These are phyloP conservation scores for Erucastrum elatum DNA, from an alignment of 345 rosid genomes.

Conservation along the genomic window DNA sequence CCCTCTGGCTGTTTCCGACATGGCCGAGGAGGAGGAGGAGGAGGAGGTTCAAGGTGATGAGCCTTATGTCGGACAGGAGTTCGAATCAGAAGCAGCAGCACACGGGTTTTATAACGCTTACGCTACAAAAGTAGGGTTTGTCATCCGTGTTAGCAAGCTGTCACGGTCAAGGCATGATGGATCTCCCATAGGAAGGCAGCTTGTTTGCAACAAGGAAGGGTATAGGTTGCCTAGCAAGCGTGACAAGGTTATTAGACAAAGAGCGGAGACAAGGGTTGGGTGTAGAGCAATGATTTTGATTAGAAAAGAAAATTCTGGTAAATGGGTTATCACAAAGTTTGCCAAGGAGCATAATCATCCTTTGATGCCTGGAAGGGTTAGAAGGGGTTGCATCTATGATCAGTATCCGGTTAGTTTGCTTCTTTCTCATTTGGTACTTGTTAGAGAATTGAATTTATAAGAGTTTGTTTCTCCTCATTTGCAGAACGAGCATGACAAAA, in stretches of 20 bases:
- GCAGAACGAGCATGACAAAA: constrained; percentile 92
- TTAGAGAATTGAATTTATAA: neutral
- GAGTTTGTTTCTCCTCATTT: neutral
- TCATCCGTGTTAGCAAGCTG: constrained; percentile 97
- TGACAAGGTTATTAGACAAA: constrained; percentile 90
- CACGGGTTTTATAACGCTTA: constrained; percentile 89
- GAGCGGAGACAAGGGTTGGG: constrained; percentile 96
- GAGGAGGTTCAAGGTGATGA: constrained; percentile 50
- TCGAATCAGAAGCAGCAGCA: constrained; percentile 91
- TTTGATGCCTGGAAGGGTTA: constrained; percentile 82
- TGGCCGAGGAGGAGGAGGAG: constrained; percentile 9
- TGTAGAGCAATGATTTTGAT: constrained; percentile 99
- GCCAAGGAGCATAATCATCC: constrained; percentile 91
- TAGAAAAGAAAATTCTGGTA: constrained; percentile 86
- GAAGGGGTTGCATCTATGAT: constrained; percentile 89
- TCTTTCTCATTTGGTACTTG: neutral
- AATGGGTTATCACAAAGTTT: constrained; percentile 91
- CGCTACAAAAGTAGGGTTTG: constrained; percentile 81
- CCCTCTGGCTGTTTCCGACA: constrained; percentile 40
- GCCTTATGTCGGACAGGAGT: constrained; percentile 85
- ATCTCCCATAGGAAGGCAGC: constrained; percentile 90
- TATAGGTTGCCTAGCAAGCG: constrained; percentile 89
- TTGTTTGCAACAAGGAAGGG: constrained; percentile 97
- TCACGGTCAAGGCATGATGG: constrained; percentile 97
- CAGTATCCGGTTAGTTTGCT: constrained; percentile 87